Percentiles rank a stretch among this genome's conserved stretches.
These are phyloP conservation scores for Trypanosoma platydactyli DNA, from an alignment of 208 protist species.

Conservation along the genomic window DNA sequence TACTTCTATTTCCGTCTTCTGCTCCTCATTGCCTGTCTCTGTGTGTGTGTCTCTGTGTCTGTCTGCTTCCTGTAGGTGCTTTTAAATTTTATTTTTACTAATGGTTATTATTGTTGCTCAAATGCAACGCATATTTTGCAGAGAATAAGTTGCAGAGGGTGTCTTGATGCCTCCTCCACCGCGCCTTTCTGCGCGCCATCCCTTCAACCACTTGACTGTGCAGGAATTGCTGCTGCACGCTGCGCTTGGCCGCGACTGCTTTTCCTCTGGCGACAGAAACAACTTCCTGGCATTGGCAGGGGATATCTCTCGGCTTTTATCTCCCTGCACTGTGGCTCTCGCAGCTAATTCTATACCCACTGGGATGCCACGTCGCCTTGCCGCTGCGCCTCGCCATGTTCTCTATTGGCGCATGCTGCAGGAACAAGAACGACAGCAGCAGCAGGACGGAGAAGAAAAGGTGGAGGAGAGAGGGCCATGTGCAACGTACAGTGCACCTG, in stretches of 20 bases:
- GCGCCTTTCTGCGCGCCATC: conserved; percentile 46
- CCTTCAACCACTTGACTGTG: conserved; percentile 58
- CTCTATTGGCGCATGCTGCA: conserved; percentile 16
- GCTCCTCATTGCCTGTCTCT: too few relatives aligned
- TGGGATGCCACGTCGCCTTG: not conserved
- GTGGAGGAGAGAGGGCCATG: not conserved
- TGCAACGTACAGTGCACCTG: not conserved
- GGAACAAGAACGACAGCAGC: not conserved
- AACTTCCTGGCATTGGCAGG: conserved; percentile 7
- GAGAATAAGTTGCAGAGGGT: not conserved
- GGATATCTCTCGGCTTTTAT: conserved; percentile 23
- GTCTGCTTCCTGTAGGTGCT: too few relatives aligned
- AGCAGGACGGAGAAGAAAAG: not conserved
- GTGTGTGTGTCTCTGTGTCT: too few relatives aligned
- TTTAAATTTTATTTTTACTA: too few relatives aligned
- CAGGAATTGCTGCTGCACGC: conserved; percentile 63
- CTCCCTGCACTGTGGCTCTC: not conserved
- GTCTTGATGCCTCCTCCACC: conserved; percentile 23
- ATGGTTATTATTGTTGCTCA: too few relatives aligned
- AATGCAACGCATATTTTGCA: too few relatives aligned
- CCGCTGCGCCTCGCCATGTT: conserved; percentile 13
- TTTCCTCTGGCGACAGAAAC: conserved; percentile 3
- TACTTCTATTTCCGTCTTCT: too few relatives aligned
- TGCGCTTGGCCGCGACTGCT: conserved; percentile 27
- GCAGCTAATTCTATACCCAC: not conserved